Evolutionary conservation across 2,329 filamentous ascomycete species (phyloP).

Genomic region (Fusarium poae): DNA sequence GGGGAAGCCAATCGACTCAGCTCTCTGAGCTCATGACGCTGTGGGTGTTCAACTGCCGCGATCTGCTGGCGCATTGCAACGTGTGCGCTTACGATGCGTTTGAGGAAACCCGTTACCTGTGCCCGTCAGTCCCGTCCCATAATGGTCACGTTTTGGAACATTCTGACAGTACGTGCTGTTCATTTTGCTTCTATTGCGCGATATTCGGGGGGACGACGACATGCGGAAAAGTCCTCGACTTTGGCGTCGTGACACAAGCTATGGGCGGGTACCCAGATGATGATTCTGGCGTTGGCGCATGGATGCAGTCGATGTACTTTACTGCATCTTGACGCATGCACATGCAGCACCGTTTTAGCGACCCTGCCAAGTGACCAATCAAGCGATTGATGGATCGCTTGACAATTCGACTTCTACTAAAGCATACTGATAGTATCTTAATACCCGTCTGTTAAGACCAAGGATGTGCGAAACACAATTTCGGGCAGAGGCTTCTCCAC

Average conservation of each 20-base stretch:
- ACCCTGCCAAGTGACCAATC: conserved; percentile 40
- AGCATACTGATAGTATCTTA: conserved; percentile 48
- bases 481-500: conserved; percentile 47
- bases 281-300: conserved; percentile 42
- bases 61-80: conserved; percentile 45
- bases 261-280: conserved; percentile 27
- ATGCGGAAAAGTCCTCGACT: conserved; percentile 28
- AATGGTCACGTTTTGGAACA: conserved; percentile 31
- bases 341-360: conserved; percentile 50
- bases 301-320: conserved; percentile 32
- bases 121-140: conserved; percentile 26
- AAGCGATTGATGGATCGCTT: conserved; percentile 15
- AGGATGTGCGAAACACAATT: conserved; percentile 50
- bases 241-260: conserved; percentile 34
- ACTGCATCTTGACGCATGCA: conserved; percentile 46
- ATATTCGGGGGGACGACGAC: conserved; percentile 2
- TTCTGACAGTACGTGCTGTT: conserved; percentile 17
- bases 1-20: conserved; percentile 40
- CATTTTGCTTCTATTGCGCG: conserved; percentile 2
- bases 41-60: conserved; percentile 49
- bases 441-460: conserved; percentile 44
- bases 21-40: conserved; percentile 40
- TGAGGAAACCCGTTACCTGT: conserved; percentile 36
- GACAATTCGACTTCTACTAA: conserved; percentile 35
- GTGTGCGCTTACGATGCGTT: conserved; percentile 44